Percentiles rank a stretch among this genome's conserved stretches.
These are phyloP conservation scores for Xylaria scruposa DNA, from an alignment of 495 filamentous ascomycete species.

Conservation along the genomic window DNA sequence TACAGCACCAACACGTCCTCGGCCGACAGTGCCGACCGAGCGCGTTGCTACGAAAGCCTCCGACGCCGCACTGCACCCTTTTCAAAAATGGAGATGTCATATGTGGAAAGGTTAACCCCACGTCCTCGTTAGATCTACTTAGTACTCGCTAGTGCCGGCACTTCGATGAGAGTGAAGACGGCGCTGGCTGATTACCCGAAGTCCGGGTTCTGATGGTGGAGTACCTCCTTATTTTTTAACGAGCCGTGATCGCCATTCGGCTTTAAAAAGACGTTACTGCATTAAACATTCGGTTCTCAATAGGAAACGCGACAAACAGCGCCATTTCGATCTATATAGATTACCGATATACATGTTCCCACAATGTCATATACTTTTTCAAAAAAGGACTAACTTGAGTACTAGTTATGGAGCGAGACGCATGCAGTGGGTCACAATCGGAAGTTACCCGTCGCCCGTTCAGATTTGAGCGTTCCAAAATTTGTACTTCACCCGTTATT, in stretches of 20 bases:
- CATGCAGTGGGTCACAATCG: not conserved
- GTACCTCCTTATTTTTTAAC: not conserved
- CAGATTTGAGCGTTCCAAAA: too few species aligned
- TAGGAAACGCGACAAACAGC: not conserved
- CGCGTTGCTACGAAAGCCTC: not conserved
- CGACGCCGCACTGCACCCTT: not conserved
- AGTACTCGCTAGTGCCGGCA: not conserved
- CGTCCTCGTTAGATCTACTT: not conserved
- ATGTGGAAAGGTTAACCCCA: constrained; percentile 1
- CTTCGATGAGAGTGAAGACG: not conserved
- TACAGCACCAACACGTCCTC: not conserved
- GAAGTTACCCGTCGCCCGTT: not conserved
- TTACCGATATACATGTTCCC: not conserved
- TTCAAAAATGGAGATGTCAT: not conserved
- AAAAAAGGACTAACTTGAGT: too few species aligned
- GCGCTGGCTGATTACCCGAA: not conserved
- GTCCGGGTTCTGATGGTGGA: constrained; percentile 5
- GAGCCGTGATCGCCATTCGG: not conserved
- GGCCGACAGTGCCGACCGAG: constrained; percentile 11
- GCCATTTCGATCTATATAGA: not conserved
- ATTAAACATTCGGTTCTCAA: not conserved
- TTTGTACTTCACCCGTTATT: not conserved
- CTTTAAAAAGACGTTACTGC: not conserved
- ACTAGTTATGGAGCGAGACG: not conserved
- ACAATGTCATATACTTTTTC: too few species aligned